Percentiles rank a stretch among this genome's conserved stretches.
Conservation (phyloP, 2,329 filamentous ascomycete species). For the Talaromyces funiculosus region DNA sequence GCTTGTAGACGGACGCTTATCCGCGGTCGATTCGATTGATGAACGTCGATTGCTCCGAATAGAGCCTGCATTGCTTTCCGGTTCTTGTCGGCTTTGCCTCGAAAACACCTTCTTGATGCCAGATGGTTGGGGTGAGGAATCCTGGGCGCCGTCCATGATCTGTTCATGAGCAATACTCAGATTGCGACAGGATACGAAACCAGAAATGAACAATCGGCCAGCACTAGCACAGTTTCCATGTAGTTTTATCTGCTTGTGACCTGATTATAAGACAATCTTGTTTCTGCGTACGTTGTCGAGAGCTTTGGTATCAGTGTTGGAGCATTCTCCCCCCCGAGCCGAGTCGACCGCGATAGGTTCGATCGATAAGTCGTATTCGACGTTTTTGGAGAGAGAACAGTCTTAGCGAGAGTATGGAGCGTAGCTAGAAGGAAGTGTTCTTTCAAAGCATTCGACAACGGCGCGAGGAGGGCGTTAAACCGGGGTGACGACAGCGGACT, state of each 20-base stretch:
- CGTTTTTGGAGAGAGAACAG: not conserved
- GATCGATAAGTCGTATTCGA: not conserved
- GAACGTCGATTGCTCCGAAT: constrained; percentile 31
- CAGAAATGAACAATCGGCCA: not conserved
- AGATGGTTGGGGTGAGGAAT: constrained; percentile 21
- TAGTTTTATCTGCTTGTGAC: not conserved
- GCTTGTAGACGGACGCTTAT: constrained; percentile 33
- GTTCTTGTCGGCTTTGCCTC: constrained; percentile 30
- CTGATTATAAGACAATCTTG: not conserved
- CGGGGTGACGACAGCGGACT: not conserved
- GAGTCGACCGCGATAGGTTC: not conserved
- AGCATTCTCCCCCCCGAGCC: constrained; percentile 5
- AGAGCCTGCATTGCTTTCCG: constrained; percentile 27
- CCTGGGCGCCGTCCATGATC: constrained; percentile 31
- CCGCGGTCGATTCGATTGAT: constrained; percentile 35
- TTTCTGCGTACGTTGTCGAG: not conserved
- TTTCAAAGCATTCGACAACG: not conserved
- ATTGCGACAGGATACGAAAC: not conserved
- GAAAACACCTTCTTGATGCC: constrained; percentile 33
- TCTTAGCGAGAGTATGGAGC: not conserved
- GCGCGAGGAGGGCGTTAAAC: not conserved
- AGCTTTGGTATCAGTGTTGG: not conserved
- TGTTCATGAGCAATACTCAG: not conserved
- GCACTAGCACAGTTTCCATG: not conserved
- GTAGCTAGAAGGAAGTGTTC: not conserved